Evolutionary conservation across 495 filamentous ascomycete genomes (phyloP), one percentile per base, ranked within the genome.

Genomic region (Penicillium argentinense): DNA sequence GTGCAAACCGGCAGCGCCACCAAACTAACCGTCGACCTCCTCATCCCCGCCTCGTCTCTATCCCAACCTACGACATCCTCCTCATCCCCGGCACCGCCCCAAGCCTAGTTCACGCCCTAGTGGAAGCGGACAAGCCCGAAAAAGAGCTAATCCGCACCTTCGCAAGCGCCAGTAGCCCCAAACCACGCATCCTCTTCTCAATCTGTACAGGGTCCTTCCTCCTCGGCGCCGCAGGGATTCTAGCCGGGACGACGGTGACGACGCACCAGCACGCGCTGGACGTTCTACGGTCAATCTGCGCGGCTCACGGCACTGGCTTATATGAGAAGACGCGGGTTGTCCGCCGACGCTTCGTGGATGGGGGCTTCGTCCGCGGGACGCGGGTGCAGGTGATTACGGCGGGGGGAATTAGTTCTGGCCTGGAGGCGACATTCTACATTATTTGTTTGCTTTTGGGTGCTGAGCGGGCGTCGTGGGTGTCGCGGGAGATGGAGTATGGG

Each of bases 341-440:
- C 44, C 84, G 88, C 47, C 82, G 87, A 57, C 75, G 86, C 50
- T 88, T 87, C 53, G 85, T 91, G 3, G 86, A 89, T 53, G 82
- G 78, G 9, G 73, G 75, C 47, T 11, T 25, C 23, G 75, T 88
- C 72, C 75, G 78, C 26, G 72, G 87, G 24, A 84, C 84, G 53
- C 86, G 85, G 13, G 75, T 90, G 59, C 75, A 85, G 52, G 78
- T 92, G 37, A 81, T 92, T 51, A 90, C 87, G 27, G 75, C 73
- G 62, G 86, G 85, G 45, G 87, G 87, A 39, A 72, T 87, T 42
- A 82, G 80, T 48, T 77, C 81, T 60, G 86, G 87, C 49, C 67
- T 91, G 39, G 87, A 91, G 74, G 87, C 85, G 12, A 66, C 80
- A 42, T 64, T 91, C 64, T 91, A 89, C 68, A 72, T 91, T 56